Conservation (phyloP, 2,329 filamentous ascomycete species). For the Colletotrichum chrysophilum region DNA sequence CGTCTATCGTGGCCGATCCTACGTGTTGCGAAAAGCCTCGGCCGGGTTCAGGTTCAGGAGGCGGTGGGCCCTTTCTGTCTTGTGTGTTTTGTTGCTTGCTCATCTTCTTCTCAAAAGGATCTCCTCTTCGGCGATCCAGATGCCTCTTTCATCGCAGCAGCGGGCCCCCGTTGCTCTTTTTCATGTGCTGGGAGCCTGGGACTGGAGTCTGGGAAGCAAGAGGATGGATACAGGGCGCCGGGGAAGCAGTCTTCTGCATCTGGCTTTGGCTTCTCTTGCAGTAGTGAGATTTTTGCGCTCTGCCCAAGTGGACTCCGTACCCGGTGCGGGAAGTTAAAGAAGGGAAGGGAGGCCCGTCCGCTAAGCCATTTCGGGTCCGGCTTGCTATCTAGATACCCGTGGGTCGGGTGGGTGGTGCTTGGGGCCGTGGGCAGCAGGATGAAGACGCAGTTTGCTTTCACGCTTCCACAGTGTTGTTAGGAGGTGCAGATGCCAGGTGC, state of each 20-base stretch:
- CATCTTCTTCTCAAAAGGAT: background rate
- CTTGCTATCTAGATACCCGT: constrained; percentile 11
- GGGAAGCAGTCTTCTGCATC: constrained; percentile 1
- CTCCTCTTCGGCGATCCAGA: background rate
- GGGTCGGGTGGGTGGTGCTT: background rate
- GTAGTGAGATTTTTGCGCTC: background rate
- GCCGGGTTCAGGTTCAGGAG: background rate
- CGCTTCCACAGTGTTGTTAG: background rate
- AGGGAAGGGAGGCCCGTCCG: constrained; percentile 3
- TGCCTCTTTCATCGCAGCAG: background rate
- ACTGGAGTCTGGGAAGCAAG: background rate
- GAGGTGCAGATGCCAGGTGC: background rate
- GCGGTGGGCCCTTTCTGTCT: background rate
- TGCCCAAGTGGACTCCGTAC: background rate
- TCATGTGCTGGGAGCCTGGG: background rate
- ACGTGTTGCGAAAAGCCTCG: background rate
- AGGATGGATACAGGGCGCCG: background rate
- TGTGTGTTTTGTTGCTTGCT: background rate
- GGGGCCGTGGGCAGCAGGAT: background rate
- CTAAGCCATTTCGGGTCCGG: constrained; percentile 12
- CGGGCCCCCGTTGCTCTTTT: background rate
- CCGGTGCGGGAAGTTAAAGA: constrained; percentile 4
- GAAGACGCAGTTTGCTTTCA: background rate
- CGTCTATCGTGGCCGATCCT: background rate
- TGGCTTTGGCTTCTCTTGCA: background rate